Conservation (phyloP, 371 early-diverging fungal species). For the Mortierella sp. region DNA sequence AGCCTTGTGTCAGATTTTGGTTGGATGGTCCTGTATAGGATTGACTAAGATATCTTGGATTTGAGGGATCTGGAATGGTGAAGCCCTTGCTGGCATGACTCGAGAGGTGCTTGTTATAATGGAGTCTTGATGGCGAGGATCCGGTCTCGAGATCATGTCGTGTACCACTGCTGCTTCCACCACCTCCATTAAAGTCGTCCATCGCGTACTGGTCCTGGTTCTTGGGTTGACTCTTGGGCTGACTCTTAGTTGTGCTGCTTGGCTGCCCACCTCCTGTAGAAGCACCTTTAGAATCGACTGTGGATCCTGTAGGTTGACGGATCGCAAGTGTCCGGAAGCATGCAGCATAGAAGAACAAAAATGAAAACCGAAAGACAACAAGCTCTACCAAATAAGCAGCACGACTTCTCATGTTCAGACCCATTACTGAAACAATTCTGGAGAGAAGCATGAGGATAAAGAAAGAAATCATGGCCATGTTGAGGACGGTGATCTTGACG, state of each 20-base stretch:
- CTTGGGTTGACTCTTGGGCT: conserved; percentile 20
- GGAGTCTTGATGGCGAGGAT: conserved; percentile 16
- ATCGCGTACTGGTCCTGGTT: conserved; percentile 34
- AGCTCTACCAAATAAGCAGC: conserved; percentile 42
- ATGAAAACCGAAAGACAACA: conserved; percentile 46
- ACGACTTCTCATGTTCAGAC: conserved; percentile 33
- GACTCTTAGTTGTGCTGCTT: background rate
- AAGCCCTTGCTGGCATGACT: conserved; percentile 47
- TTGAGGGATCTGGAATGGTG: conserved; percentile 35
- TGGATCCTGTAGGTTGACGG: conserved; percentile 48
- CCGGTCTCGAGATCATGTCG: background rate
- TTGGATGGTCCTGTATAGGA: conserved; percentile 12
- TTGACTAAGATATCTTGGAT: background rate
- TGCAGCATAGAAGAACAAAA: conserved; percentile 44
- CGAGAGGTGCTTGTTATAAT: conserved; percentile 46
- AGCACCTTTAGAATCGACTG: conserved; percentile 31
- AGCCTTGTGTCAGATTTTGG: conserved; percentile 21
- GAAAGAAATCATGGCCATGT: conserved; percentile 53
- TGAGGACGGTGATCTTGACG: conserved; percentile 48
- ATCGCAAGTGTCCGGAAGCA: conserved; percentile 49
- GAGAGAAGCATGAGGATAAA: conserved; percentile 51
- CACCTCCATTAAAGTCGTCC: conserved; percentile 11
- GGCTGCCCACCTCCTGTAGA: conserved; percentile 7
- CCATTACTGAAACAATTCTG: conserved; percentile 41
- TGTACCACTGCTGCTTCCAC: conserved; percentile 1